Base-by-base conservation (phyloP, 257 asterid species). In the Jacaranda copaia region DNA sequence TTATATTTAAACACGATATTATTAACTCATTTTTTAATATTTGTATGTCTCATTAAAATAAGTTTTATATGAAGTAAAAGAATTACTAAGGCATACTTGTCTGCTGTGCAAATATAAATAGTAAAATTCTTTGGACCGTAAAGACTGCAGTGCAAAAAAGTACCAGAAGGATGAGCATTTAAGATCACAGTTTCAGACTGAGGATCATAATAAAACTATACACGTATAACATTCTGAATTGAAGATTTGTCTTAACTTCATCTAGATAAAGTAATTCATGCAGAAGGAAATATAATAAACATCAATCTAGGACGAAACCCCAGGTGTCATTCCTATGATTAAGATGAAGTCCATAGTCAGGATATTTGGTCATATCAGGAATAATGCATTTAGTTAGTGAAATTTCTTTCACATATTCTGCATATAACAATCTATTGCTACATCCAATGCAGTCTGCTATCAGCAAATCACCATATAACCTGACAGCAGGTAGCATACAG, bases 91-190 rank as follows among this genome's bases (percentile, higher is more conserved):
- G 32, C 32, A 25, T 25, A 25, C 32, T 25, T 25, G 32, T 25
- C 32, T 25, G 2, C 32, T 25, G 32, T 25, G 32, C 32, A 25
- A 25, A 25, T 25, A 25, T 25, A 25, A 11, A 52, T 10, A 71
- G 32, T 49, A 49, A 25, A 68, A 71, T 38, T 25, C 35, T 32
- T 61, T 61, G 12, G 8, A 12, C 5, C 36, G 65, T 18, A 52
- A 36, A 71, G 49, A 71, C n/a, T 40, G 14, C 40, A 73, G 77
- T 59, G 32, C 16, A 16, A 9, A 43, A 59, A 40, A 14, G 32
- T 64, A 35, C 51, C 51, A 65, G 5, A 65, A 61, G 68, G 46
- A 61, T 13, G 45, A 61, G 19, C 40, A 36, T 36, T 32, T 61
- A 45, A 61, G 7, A 19, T 39, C 53, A 65, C 15, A 38, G 35